Evolutionary conservation across 352 stramenopile genomes (phyloP).

Genomic region (Pythium sukuiense): DNA sequence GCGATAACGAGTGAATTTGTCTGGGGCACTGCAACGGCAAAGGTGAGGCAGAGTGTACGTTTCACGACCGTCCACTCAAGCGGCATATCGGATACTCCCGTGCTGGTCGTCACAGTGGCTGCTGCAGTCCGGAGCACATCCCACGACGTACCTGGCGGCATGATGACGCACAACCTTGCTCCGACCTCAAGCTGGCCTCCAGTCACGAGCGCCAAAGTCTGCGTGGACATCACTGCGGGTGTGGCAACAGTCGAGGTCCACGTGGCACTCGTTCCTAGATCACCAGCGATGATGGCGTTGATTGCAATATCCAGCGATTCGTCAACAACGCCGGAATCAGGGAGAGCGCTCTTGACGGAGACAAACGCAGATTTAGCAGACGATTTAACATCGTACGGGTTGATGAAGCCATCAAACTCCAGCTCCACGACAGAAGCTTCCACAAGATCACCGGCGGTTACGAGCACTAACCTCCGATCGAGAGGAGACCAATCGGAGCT

Average conservation of each 20-base stretch:
- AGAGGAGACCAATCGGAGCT: slow-evolving; percentile 33
- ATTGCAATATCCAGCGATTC: slow-evolving; percentile 42
- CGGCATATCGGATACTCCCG: neutral
- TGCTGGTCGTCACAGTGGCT: slow-evolving; percentile 23
- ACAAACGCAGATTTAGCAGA: slow-evolving; percentile 5
- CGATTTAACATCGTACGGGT: slow-evolving; percentile 42
- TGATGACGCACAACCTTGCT: slow-evolving; percentile 40
- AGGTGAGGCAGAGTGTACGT: slow-evolving; percentile 33
- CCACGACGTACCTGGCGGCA: slow-evolving; percentile 35
- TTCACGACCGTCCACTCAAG: slow-evolving; percentile 6
- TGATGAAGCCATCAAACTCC: slow-evolving; percentile 49
- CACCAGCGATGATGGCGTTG: slow-evolving; percentile 41
- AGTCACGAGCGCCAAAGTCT: slow-evolving; percentile 39
- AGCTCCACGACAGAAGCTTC: slow-evolving; percentile 41
- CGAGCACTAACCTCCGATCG: slow-evolving; percentile 33
- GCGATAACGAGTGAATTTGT: slow-evolving; percentile 38
- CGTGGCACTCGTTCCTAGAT: slow-evolving; percentile 27
- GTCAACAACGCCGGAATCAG: slow-evolving; percentile 48
- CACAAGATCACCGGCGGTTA: slow-evolving; percentile 39
- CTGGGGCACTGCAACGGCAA: slow-evolving; percentile 32
- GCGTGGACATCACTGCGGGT: slow-evolving; percentile 48
- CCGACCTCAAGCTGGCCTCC: slow-evolving; percentile 44
- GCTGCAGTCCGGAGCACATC: slow-evolving; percentile 31
- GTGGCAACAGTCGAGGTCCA: slow-evolving; percentile 45
- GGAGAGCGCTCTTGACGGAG: slow-evolving; percentile 37